Conservation (phyloP, 2,329 filamentous ascomycete species). For the Penicillium digitatum region DNA sequence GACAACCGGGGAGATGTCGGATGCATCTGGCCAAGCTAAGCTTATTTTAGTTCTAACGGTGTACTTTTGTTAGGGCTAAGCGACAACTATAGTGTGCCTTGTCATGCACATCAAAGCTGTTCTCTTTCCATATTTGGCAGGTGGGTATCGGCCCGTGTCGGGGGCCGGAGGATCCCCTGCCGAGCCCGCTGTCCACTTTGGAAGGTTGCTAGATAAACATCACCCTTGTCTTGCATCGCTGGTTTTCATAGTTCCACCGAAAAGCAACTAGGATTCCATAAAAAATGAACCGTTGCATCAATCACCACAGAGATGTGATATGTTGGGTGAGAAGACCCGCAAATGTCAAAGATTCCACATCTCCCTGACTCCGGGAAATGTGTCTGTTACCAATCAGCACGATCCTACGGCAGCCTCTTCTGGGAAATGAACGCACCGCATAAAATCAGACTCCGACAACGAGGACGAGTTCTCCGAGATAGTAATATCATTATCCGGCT, state of each 20-base stretch:
- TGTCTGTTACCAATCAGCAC: conserved; percentile 6
- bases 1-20: not conserved
- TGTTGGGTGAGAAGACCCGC: conserved; percentile 33
- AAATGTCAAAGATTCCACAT: conserved; percentile 35
- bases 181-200: not conserved
- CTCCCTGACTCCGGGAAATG: conserved; percentile 24
- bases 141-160: not conserved
- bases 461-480: conserved; percentile 25
- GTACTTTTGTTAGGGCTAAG: not conserved
- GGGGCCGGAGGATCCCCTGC: not conserved
- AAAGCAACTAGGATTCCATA: not conserved
- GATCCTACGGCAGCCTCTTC: not conserved
- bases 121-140: not conserved
- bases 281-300: not conserved
- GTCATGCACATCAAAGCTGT: not conserved
- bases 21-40: not conserved
- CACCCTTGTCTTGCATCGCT: not conserved
- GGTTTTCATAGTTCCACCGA: not conserved
- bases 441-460: conserved; percentile 21
- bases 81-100: not conserved
- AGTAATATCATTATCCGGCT: conserved; percentile 30
- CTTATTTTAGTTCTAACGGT: not conserved
- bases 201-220: too few species aligned
- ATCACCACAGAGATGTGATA: conserved; percentile 35
- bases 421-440: conserved; percentile 29